Base-by-base conservation (phyloP, 768 basidiomycete species). In the Hypsizygus marmoreus region DNA sequence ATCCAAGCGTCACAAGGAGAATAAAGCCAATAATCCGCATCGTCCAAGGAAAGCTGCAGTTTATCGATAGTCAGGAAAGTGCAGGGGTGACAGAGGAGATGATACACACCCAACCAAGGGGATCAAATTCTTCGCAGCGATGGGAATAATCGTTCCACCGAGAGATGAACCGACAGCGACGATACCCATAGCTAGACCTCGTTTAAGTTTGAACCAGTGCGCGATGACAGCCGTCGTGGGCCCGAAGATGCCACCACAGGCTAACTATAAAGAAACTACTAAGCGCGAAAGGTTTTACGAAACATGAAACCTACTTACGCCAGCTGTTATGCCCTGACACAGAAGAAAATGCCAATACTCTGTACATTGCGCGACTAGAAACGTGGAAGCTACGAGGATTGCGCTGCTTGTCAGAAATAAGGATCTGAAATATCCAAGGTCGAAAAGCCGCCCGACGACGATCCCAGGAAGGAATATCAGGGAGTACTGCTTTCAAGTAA, bases 331-430 rank as follows among this genome's bases (percentile, higher is more conserved):
- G 0, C 88, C 88, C 60, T 91, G 88, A 48, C 80, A 88, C 0
- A 91, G 72, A 17, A 91, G 55, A 54, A 90, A 85, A 5, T 91
- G 86, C 89, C 88, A 91, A 56, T 82, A 91, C 45, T 74, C 48
- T 9, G 67, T 84, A 57, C 89, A 91, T 67, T 90, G 71, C 0
- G 85, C 85, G 5, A 76, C 68, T n/a, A 91, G 68, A 55, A 90
- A 80, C 0, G 82, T 84, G 23, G 78, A 72, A 0, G 65, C 49
- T 3, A 91, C 64, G 6, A 88, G 61, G 13, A 81, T 33, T 12
- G 65, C 67, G 42, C 80, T 82, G 0, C 77, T 75, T 1, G 66
- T 29, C 6, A 76, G 53, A 23, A 77, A 70, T 5, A 83, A 74
- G 2, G 73, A 57, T 25, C 70, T 79, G 61, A 84, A 80, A 53